Base-by-base conservation (phyloP, 805 yeast genomes). In the Lipomyces spencermartinsiae region DNA sequence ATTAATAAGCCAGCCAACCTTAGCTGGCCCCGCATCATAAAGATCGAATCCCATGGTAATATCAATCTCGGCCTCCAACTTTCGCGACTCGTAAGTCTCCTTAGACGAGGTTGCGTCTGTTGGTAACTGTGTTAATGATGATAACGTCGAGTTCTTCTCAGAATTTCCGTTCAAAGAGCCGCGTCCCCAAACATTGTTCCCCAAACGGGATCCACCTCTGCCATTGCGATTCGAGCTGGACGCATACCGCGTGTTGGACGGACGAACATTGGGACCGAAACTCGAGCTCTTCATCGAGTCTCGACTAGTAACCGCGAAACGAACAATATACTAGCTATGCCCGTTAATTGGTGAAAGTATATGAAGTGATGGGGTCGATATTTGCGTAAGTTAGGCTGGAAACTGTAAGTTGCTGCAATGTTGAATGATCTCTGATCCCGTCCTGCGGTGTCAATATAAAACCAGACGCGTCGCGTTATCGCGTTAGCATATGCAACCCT, bases 1-100 rank as follows among this genome's bases (percentile, higher is more conserved):
- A 76, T 95, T 96, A 55, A 90, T 85, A 64, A 95, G 81, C 99
- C 99, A 95, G 57, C 99, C 99, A 19, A 85, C 85, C 65, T 85
- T 84, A 59, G 83, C 77, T 46, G 96, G 86, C 37, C 97, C 92
- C 70, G 88, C 79, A 61, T 89, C 91, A 70, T 83, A 87, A 61
- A 95, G 82, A 57, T 89, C 91, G 76, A 95, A 95, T 12, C 98
- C 99, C 95, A 96, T 92, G 66, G 85, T 78, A 0, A 88, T 77
- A 75, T 94, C 99, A 9, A 93, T 81, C 35, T 83, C 82, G 74
- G 93, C 97, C 58, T 62, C 71, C 55, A 59, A 22, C 49, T 58
- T 62, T n/a, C 34, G 31, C 10, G 63, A 16, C 7, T 58, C 64
- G 49, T 22, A 46, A 16, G 58, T 14, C 29, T 58, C 66, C 35